Evolutionary conservation across 2,329 filamentous ascomycete genomes (phyloP).

Genomic region (Hypoxylon sp.): DNA sequence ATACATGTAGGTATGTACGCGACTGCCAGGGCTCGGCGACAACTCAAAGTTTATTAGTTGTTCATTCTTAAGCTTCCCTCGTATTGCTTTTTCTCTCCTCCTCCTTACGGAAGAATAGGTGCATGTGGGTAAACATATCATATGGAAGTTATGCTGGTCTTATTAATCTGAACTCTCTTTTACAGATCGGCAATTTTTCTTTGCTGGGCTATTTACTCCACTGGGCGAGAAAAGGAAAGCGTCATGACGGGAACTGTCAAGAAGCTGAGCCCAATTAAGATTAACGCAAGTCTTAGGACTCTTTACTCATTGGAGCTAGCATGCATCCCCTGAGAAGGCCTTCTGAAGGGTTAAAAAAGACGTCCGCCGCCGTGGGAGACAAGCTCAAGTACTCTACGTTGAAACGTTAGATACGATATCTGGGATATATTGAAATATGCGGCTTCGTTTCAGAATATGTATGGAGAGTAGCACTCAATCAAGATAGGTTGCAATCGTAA

Average conservation of each 20-base stretch:
- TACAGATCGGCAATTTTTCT: slow-evolving; percentile 32
- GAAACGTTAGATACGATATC: slow-evolving; percentile 26
- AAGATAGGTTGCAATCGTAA: slow-evolving; percentile 28
- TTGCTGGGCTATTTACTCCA: slow-evolving; percentile 30
- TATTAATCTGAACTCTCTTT: slow-evolving; percentile 33
- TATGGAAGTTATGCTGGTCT: slow-evolving; percentile 19
- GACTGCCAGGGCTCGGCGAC: neutral
- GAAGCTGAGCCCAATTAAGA: slow-evolving; percentile 37
- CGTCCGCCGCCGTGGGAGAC: slow-evolving; percentile 4
- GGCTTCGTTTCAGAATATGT: slow-evolving; percentile 42
- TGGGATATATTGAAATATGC: slow-evolving; percentile 28
- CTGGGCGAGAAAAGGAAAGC: slow-evolving; percentile 21
- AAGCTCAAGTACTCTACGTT: slow-evolving; percentile 7
- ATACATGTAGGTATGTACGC: neutral
- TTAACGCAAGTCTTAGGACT: slow-evolving; percentile 31
- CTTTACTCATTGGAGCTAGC: slow-evolving; percentile 26
- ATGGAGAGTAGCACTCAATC: slow-evolving; percentile 19
- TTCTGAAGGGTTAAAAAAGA: slow-evolving; percentile 21
- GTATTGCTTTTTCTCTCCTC: slow-evolving; percentile 1
- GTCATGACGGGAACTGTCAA: slow-evolving; percentile 27
- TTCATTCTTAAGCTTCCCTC: slow-evolving; percentile 19
- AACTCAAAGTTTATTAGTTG: slow-evolving; percentile 18
- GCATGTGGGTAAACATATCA: slow-evolving; percentile 7
- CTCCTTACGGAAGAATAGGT: slow-evolving; percentile 4
- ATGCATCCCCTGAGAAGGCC: slow-evolving; percentile 34